Percentiles rank a stretch among this genome's conserved stretches.
Conservation (phyloP, 108 stramenopile species). For the Conticribra guillardii region DNA sequence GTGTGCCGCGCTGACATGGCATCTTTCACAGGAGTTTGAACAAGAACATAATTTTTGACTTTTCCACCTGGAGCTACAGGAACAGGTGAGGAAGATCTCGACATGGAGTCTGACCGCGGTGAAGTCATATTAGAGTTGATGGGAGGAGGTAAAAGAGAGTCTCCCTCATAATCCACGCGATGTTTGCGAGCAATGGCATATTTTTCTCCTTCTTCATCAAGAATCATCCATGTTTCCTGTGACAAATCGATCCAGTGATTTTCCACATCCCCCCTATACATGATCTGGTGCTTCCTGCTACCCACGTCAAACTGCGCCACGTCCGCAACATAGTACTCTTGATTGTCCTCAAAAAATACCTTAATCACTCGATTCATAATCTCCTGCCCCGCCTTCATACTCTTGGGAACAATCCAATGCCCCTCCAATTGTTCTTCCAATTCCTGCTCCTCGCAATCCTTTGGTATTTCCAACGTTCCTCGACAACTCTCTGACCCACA, state of each 20-base stretch:
- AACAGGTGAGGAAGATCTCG: slow-evolving; percentile 38
- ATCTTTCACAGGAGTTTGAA: slow-evolving; percentile 77
- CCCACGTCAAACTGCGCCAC: slow-evolving; percentile 72
- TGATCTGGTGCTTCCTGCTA: slow-evolving; percentile 68
- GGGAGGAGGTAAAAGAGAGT: slow-evolving; percentile 10
- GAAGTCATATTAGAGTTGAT: slow-evolving; percentile 17
- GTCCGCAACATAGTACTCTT: slow-evolving; percentile 79
- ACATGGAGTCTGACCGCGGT: slow-evolving; percentile 28
- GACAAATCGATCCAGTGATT: slow-evolving; percentile 81
- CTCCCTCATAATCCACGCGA: slow-evolving; percentile 6
- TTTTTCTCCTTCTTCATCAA: slow-evolving; percentile 71
- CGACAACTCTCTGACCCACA: slow-evolving; percentile 92
- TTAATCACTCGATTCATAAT: slow-evolving; percentile 80
- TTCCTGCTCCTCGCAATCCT: slow-evolving; percentile 59
- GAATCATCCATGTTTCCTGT: slow-evolving; percentile 82
- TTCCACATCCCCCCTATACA: slow-evolving; percentile 72
- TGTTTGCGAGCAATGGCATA: slow-evolving; percentile 79
- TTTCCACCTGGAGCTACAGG: slow-evolving; percentile 11
- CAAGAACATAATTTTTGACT: slow-evolving; percentile 66
- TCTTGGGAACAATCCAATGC: slow-evolving; percentile 59
- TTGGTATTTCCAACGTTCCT: slow-evolving; percentile 88
- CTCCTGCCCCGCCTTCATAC: slow-evolving; percentile 55
- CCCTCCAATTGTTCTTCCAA: slow-evolving; percentile 60
- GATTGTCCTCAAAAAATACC: slow-evolving; percentile 69
- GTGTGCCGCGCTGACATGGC: slow-evolving; percentile 51